Percentiles rank a stretch among this genome's conserved stretches.
phyloP scores from a whole-genome alignment of 179 eudicot species.

The Spergularia azorica region DNA sequence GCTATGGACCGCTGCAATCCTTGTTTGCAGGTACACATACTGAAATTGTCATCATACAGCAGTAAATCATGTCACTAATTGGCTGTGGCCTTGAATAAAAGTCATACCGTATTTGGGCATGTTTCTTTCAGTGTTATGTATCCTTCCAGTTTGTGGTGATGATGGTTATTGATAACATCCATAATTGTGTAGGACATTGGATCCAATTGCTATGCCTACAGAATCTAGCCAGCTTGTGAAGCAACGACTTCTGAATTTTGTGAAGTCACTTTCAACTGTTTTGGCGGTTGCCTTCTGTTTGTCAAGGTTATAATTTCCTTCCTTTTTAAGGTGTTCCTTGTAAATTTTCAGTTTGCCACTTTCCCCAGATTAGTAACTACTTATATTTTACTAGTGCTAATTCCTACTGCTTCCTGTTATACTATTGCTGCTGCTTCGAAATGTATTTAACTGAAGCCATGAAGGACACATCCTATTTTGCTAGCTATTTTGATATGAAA shows the following conservation, averaged over 20 bases:
- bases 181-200: conserved; percentile 59
- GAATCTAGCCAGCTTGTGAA: conserved; percentile 84
- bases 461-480: not conserved
- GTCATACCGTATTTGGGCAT: not conserved
- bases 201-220: conserved; percentile 71
- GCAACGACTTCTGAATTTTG: conserved; percentile 70
- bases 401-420: conserved; percentile 12
- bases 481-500: not conserved
- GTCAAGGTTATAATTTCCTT: conserved; percentile 55
- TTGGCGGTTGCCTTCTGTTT: conserved; percentile 81
- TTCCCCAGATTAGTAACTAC: not conserved
- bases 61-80: not conserved
- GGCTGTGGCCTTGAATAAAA: not conserved
- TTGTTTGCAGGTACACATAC: conserved; percentile 79
- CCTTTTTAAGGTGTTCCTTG: not conserved
- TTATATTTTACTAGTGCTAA: not conserved
- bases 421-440: not conserved
- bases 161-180: conserved; percentile 9
- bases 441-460: not conserved
- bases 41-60: conserved; percentile 3
- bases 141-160: not conserved
- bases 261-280: conserved; percentile 86
- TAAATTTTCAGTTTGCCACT: not conserved
- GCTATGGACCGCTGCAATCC: conserved; percentile 80
- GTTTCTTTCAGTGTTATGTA: conserved; percentile 1